Evolutionary conservation across 2,329 filamentous ascomycete species (phyloP), one percentile per base, ranked within the genome.

Genomic region (Diplodia corticola): DNA sequence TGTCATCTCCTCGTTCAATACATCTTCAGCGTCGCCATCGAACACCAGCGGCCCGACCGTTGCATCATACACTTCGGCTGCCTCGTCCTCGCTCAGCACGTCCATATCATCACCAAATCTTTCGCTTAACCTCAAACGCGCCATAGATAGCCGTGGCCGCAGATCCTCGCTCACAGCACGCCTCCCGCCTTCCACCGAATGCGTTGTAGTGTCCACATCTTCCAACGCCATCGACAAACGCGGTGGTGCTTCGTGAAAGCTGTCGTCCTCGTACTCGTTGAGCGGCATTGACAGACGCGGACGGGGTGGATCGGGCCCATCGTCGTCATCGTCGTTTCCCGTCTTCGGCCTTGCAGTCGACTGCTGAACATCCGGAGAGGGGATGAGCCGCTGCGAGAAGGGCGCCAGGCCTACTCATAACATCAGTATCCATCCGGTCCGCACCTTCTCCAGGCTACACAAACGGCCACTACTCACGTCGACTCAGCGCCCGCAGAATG

Each of bases 401-500:
- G 80, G 81, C 1, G 84, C 84, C 55, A 86, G 79, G n/a, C 63
- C 63, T 64, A n/a, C n/a, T 28, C 33, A n/a, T n/a, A 28, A 5
- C 17, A 6, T 80, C 81, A 84, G 69, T 57, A 33, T 20, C 35
- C 63, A 26, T 17, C 10, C 40, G 67, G 24, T 69, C 68, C 64
- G 7, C 24, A 26, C 2, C 26, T 4, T 24, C 15, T 15, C 7
- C 20, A 28, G 2, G 33, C 12, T 35, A 35, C 35, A 9, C 30
- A 2, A 2, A 7, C 9, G 15, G 2, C n/a, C 33, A 59, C 73
- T 44, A 60, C 73, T 46, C 77, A 82, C 83, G 78, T 79, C 78
- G 83, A 63, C 84, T 84, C 9, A 87, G 73, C 63, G 84, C 82
- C 55, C 80, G 78, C 63, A 86, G 72, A 28, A 84, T 80, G 70